These are phyloP conservation scores for Ascochyta pisi DNA, from an alignment of 2,329 filamentous ascomycete genomes.

Conservation along the genomic window DNA sequence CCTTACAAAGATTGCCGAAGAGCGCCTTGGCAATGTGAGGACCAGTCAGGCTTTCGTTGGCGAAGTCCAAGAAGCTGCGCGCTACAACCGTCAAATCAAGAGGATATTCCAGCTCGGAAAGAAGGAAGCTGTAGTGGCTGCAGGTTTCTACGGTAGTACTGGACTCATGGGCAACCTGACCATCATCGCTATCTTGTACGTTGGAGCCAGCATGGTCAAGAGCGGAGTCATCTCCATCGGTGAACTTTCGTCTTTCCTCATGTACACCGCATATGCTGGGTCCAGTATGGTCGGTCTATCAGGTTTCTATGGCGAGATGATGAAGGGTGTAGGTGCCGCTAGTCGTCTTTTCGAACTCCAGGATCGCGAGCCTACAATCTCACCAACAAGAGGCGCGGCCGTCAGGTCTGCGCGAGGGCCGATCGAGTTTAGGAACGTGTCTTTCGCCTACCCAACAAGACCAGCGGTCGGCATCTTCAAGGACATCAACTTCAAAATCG, in stretches of 20 bases:
- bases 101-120: slow-evolving; percentile 91
- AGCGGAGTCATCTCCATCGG: slow-evolving; percentile 86
- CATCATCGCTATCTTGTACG: slow-evolving; percentile 86
- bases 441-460: slow-evolving; percentile 91
- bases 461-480: slow-evolving; percentile 93
- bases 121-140: slow-evolving; percentile 84
- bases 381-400: slow-evolving; percentile 79
- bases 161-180: slow-evolving; percentile 97
- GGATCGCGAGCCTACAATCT: slow-evolving; percentile 84
- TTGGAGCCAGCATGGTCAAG: slow-evolving; percentile 89
- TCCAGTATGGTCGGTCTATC: slow-evolving; percentile 93
- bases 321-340: slow-evolving; percentile 99
- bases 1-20: slow-evolving; percentile 95
- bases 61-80: slow-evolving; percentile 85
- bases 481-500: slow-evolving; percentile 86
- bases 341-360: slow-evolving; percentile 95
- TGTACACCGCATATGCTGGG: slow-evolving; percentile 90
- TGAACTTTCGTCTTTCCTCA: slow-evolving; percentile 94
- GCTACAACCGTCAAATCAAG: slow-evolving; percentile 91
- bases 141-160: slow-evolving; percentile 85
- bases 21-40: slow-evolving; percentile 94
- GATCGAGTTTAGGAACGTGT: slow-evolving; percentile 85
- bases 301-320: slow-evolving; percentile 96
- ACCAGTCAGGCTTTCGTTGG: slow-evolving; percentile 96
- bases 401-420: slow-evolving; percentile 85